Percentiles rank a stretch among this genome's conserved stretches.
These are phyloP conservation scores for Penicillium psychrosexuale DNA, from an alignment of 2,329 filamentous ascomycete species.

Conservation along the genomic window DNA sequence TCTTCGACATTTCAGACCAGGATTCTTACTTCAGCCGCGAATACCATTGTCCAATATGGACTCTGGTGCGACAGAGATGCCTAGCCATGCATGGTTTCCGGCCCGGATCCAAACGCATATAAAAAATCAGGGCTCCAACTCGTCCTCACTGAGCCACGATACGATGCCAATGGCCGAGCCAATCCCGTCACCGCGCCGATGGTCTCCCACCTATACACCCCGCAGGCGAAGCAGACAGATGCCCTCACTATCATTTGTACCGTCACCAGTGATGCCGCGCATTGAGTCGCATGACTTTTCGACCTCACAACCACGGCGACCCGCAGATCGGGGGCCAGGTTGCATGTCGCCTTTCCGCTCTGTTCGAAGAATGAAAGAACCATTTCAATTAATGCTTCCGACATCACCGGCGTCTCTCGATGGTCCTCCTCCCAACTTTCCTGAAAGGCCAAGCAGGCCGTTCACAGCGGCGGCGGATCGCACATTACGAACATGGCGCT, in stretches of 20 bases:
- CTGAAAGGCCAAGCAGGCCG: constrained; percentile 18
- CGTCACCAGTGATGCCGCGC: constrained; percentile 29
- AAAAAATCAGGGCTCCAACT: constrained; percentile 20
- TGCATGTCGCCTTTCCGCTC: constrained; percentile 40
- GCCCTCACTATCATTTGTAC: constrained; percentile 36
- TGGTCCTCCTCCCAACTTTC: constrained; percentile 15
- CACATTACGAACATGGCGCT: constrained; percentile 35
- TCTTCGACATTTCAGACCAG: constrained; percentile 7
- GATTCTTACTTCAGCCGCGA: constrained; percentile 12
- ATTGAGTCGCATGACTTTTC: constrained; percentile 31
- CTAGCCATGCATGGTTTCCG: constrained; percentile 21
- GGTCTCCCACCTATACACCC: constrained; percentile 28
- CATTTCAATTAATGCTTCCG: constrained; percentile 38
- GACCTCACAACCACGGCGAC: constrained; percentile 23
- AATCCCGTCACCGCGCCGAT: constrained; percentile 25
- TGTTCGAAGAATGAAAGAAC: constrained; percentile 40
- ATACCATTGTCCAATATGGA: constrained; percentile 33
- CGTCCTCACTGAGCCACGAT: constrained; percentile 20
- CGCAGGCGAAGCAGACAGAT: constrained; percentile 33
- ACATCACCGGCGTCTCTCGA: constrained; percentile 34
- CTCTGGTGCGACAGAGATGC: constrained; percentile 24
- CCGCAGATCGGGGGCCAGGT: constrained; percentile 25
- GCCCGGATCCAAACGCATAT: constrained; percentile 23
- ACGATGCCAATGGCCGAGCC: constrained; percentile 13
- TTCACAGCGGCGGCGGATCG: constrained; percentile 23